Evolutionary conservation across 305 asterid genomes (phyloP).

Genomic region (Caryopteris hybrid): DNA sequence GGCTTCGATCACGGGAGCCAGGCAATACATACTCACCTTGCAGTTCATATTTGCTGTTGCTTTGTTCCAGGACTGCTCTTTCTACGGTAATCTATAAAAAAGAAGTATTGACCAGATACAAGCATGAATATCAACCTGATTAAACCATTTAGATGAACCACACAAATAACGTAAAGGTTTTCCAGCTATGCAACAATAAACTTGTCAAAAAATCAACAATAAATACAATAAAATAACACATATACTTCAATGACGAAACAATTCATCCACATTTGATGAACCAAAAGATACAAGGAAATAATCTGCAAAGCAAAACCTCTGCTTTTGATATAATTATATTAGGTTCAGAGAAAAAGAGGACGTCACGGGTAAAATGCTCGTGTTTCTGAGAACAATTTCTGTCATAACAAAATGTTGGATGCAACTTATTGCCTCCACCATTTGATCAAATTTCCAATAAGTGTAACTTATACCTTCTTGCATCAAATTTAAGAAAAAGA

Average conservation of each 20-base stretch:
- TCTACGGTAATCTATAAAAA: constrained; percentile 82
- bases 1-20: constrained; percentile 88
- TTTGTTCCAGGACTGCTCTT: constrained; percentile 91
- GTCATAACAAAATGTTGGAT: neutral
- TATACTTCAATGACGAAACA: too few species aligned
- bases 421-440: constrained; percentile 1
- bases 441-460: neutral
- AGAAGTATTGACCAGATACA: constrained; percentile 22
- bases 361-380: constrained; percentile 1
- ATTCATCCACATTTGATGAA: too few species aligned
- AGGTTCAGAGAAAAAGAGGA: too few species aligned
- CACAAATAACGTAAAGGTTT: neutral
- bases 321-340: too few species aligned
- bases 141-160: neutral
- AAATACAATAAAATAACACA: neutral
- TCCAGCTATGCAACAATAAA: neutral
- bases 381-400: neutral
- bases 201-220: constrained; percentile 1
- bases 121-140: constrained; percentile 14
- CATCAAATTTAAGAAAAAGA: neutral
- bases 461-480: neutral
- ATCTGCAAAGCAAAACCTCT: neutral
- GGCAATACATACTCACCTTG: constrained; percentile 99
- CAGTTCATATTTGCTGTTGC: constrained; percentile 91
- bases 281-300: constrained; percentile 2